phyloP scores from a whole-genome alignment of 2,329 filamentous ascomycete genomes.

The Venturia effusa region DNA sequence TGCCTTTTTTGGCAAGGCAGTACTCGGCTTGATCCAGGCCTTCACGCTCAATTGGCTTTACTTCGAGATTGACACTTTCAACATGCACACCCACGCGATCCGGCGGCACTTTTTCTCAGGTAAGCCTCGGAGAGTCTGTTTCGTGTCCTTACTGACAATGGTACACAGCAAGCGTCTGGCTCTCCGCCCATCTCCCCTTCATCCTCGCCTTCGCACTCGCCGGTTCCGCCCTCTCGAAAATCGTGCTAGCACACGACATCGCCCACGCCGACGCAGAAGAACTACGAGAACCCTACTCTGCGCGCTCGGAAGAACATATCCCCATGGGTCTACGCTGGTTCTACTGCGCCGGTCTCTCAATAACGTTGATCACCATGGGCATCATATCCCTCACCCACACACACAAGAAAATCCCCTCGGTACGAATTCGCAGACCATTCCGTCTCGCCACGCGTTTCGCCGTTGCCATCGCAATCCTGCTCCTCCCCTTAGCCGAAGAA shows the following conservation, averaged over 20 bases:
- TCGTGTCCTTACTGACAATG: neutral
- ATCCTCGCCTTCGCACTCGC: constrained; percentile 52
- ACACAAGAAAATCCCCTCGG: constrained; percentile 41
- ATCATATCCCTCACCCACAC: constrained; percentile 45
- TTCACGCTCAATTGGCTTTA: constrained; percentile 54
- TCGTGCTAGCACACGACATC: constrained; percentile 49
- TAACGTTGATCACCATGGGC: constrained; percentile 44
- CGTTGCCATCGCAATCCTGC: constrained; percentile 42
- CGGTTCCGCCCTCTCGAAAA: constrained; percentile 45
- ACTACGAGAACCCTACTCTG: constrained; percentile 41
- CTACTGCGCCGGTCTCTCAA: constrained; percentile 51
- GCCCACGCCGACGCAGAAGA: constrained; percentile 35
- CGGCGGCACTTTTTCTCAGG: constrained; percentile 37
- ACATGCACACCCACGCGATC: constrained; percentile 51
- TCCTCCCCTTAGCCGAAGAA: constrained; percentile 40
- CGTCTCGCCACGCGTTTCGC: constrained; percentile 41
- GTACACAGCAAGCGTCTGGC: constrained; percentile 40
- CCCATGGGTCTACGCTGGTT: constrained; percentile 46
- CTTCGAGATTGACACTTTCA: constrained; percentile 50
- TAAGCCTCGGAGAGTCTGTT: constrained; percentile 18
- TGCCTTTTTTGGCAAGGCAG: constrained; percentile 51
- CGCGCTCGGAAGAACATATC: constrained; percentile 41
- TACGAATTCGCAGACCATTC: constrained; percentile 39
- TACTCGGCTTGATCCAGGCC: constrained; percentile 46
- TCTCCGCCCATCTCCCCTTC: constrained; percentile 48